A percentile compares a stretch with the other conserved stretches of the same genome.
These are phyloP conservation scores for Bidens hawaiensis DNA, from an alignment of 140 eudicot species.

Conservation along the genomic window DNA sequence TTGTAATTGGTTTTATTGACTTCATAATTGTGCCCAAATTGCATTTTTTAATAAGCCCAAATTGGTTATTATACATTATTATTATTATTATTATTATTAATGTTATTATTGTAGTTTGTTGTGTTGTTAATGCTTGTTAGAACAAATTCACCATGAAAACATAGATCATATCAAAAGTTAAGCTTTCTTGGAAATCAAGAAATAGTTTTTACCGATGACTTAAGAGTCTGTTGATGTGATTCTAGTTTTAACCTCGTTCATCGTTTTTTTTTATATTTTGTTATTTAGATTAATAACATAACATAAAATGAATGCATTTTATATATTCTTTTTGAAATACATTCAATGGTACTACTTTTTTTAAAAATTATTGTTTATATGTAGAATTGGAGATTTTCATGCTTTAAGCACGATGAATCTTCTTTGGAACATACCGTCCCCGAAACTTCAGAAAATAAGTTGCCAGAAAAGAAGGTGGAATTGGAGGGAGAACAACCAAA, in stretches of 20 bases:
- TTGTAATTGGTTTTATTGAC: not conserved
- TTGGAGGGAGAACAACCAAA: slow-evolving; percentile 37
- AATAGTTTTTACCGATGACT: not conserved
- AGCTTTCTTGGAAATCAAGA: not conserved
- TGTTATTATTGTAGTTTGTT: slow-evolving; percentile 8
- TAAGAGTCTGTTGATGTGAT: slow-evolving; percentile 7
- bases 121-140: not conserved
- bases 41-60: not conserved
- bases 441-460: slow-evolving; percentile 39
- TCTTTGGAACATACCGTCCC: slow-evolving; percentile 37
- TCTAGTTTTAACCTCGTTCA: not conserved
- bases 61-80: not conserved
- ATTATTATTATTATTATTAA: no score
- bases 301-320: slow-evolving; percentile 6
- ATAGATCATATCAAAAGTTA: not conserved
- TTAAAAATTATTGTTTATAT: slow-evolving; percentile 13
- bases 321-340: not conserved
- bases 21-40: not conserved
- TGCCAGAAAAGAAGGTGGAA: slow-evolving; percentile 45
- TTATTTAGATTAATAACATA: not conserved
- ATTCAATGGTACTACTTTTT: not conserved
- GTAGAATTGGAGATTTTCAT: slow-evolving; percentile 69
- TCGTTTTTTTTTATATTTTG: not conserved
- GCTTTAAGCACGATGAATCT: slow-evolving; percentile 80
- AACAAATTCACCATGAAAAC: slow-evolving; percentile 9